Evolutionary conservation across 495 filamentous ascomycete genomes (phyloP), one percentile per base, ranked within the genome.

Genomic region (Aspergillus biplanus): DNA sequence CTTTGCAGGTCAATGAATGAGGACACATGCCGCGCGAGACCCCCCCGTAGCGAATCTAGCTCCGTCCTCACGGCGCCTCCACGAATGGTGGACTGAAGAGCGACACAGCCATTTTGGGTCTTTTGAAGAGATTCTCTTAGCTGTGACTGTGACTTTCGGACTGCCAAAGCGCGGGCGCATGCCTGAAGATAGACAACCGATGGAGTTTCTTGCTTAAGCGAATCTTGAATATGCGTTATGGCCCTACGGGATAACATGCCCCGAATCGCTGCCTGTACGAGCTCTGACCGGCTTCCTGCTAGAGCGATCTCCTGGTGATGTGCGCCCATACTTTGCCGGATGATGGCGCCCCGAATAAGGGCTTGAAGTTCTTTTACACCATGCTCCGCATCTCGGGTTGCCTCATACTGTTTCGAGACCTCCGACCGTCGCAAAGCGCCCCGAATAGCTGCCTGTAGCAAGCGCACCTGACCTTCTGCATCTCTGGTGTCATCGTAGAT

Each of bases 361-460:
- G 68, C 56, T 58, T 73, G 70, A 16, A 82, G 64, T n/a, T 34
- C 59, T 52, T 50, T 74, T 27, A 90, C 73, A 42, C 77, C 53
- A 3, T 52, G 58, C 74, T 71, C 85, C 21, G 68, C 71, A 49
- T 69, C 66, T 65, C 69, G 72, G 5, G 71, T 69, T 47, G 71
- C 74, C 49, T 79, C 79, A 62, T 72, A 70, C 62, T 81, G 76
- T 4, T 77, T 70, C 47, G 72, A 73, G 18, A 80, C 59, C 21
- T 72, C 35, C 52, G 76, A 73, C 33, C 84, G 75, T 61, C 76
- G 70, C 16, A 89, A 69, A 53, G 81, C 79, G 21, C 85, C 87
- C 44, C 89, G 80, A 64, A 88, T 85, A 16, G 81, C 83, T 33
- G 91, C 89, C 77, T 97, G 93, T n/a, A 97, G 81, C 59, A 80